Base-by-base conservation (phyloP, 1,139 yeast species). In the Magnusiomyces ingens region DNA sequence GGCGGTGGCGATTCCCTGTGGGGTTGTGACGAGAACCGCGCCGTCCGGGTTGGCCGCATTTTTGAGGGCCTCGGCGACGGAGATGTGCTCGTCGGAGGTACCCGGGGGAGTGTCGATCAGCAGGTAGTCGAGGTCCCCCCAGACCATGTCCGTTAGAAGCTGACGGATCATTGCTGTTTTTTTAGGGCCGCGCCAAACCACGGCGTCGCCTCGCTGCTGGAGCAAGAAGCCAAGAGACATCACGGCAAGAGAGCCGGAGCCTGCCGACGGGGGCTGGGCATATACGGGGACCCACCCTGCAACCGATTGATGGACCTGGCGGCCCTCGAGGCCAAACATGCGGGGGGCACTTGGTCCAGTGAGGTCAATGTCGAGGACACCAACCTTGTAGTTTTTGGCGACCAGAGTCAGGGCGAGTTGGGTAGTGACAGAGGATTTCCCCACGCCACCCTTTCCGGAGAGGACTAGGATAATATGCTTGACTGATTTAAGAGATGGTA, bases 81-180 rank as follows among this genome's bases (percentile, higher is more conserved):
- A 91, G 46, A 94, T 93, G 69, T 94, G 99, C 68, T 94, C 99
- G 68, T 94, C 99, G 0, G 96, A 85, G 0, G 99, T 93, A 0
- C 99, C 99, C 0, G 99, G 99, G 0, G 99, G 99, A 0, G 99
- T 93, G 65, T 94, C 99, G 8, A 94, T 91, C 45, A 94, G 72
- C 54, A 94, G 71, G 65, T 88, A 94, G 67, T 91, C 97, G 48
- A 74, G 65, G 17, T 77, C 78, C 0, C 90, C 96, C 99, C 99
- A 94, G 18, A 81, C 80, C 1, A 93, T 96, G 67, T 93, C 98
- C 57, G 82, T 81, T 47, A 94, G 74, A 65, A 94, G 91, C 69
- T 94, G 99, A 55, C 93, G 79, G 46, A 94, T 87, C 98, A 94
- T 93, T 21, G 98, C 96, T 0, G 98, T 91, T 67, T 94, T 94